Percentiles rank a stretch among this genome's conserved stretches.
These are phyloP conservation scores for Dovyalis caffra DNA, from an alignment of 345 rosid genomes.

Conservation along the genomic window DNA sequence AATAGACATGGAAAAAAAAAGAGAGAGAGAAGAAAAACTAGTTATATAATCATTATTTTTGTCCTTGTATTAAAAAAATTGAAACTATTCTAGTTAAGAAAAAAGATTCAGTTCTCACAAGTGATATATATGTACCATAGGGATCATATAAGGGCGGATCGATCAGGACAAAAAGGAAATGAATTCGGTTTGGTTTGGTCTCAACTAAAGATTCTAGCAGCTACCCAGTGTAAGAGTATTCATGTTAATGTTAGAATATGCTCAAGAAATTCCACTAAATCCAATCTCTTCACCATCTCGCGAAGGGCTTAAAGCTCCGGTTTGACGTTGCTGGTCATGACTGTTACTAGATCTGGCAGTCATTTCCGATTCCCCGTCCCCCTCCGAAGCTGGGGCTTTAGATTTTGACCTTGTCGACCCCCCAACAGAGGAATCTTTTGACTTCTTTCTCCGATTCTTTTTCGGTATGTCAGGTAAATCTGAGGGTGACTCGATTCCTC, in stretches of 20 bases:
- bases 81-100: slow-evolving; percentile 4
- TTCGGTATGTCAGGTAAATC: slow-evolving; percentile 33
- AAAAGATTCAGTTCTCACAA: neutral
- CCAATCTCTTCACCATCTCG: slow-evolving; percentile 23
- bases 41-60: neutral
- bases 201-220: slow-evolving; percentile 31
- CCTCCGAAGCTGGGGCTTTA: slow-evolving; percentile 22
- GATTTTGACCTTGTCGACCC: slow-evolving; percentile 29
- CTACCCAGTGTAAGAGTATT: neutral
- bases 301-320: slow-evolving; percentile 10
- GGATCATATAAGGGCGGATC: neutral
- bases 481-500: slow-evolving; percentile 25
- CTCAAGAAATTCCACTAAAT: slow-evolving; percentile 17
- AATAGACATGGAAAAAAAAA: neutral
- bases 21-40: neutral
- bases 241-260: neutral
- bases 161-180: neutral
- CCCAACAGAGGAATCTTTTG: slow-evolving; percentile 31
- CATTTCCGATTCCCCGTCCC: slow-evolving; percentile 40
- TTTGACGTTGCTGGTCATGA: slow-evolving; percentile 9
- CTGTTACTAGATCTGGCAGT: slow-evolving; percentile 22
- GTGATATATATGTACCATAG: neutral
- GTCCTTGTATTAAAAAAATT: neutral
- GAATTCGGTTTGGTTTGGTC: slow-evolving; percentile 1
- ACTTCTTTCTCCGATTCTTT: slow-evolving; percentile 39